phyloP scores from a whole-genome alignment of 1,139 yeast species.

The Torulaspora globosa region DNA sequence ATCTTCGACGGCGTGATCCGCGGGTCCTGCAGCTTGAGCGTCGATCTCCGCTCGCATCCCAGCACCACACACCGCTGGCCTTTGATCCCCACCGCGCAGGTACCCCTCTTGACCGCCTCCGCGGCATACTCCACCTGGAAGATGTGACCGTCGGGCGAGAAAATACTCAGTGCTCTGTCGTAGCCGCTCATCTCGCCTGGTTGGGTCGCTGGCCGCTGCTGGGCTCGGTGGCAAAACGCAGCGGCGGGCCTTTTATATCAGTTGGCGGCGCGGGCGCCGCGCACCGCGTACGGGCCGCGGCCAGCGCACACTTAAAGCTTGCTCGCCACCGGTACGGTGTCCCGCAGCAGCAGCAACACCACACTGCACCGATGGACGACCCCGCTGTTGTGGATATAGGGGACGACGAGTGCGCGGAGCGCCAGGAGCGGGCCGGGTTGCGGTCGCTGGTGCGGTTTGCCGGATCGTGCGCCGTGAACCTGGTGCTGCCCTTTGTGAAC shows the following conservation, averaged over 20 bases:
- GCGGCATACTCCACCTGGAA: slow-evolving; percentile 98
- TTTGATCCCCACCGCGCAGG: slow-evolving; percentile 95
- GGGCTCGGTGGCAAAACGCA: slow-evolving; percentile 10
- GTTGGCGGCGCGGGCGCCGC: background rate
- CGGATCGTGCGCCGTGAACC: slow-evolving; percentile 59
- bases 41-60: slow-evolving; percentile 96
- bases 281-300: background rate
- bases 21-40: slow-evolving; percentile 92
- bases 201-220: background rate
- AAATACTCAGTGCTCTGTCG: slow-evolving; percentile 98
- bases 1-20: slow-evolving; percentile 93
- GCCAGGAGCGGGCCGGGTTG: background rate
- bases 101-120: slow-evolving; percentile 97
- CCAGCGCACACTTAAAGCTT: too few species aligned
- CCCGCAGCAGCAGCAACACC: too few species aligned
- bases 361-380: background rate
- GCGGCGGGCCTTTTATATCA: background rate
- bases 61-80: slow-evolving; percentile 85
- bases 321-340: too few species aligned
- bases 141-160: slow-evolving; percentile 99
- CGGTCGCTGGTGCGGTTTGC: slow-evolving; percentile 17
- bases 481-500: slow-evolving; percentile 81
- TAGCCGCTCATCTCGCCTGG: slow-evolving; percentile 76
- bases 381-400: too few species aligned
- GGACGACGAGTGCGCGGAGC: background rate